phyloP scores from a whole-genome alignment of 2,329 filamentous ascomycete species.

The Cordyceps farinosa region DNA sequence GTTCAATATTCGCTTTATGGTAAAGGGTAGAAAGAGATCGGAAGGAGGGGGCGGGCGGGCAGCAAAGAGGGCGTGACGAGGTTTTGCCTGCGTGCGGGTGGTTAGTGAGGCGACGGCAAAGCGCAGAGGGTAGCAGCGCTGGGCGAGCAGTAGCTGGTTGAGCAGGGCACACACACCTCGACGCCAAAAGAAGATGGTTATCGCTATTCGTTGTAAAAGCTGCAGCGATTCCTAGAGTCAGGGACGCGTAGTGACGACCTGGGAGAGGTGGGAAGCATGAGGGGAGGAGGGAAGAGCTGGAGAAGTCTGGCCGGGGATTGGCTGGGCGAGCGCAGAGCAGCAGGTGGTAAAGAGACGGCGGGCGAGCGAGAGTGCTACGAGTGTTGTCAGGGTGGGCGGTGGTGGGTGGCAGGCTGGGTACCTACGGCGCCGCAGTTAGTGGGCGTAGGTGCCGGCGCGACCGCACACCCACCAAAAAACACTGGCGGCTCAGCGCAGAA shows the following conservation, averaged over 20 bases:
- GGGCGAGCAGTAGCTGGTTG: constrained; percentile 10
- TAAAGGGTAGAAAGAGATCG: constrained; percentile 21
- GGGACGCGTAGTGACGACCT: constrained; percentile 11
- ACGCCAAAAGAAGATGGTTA: background rate
- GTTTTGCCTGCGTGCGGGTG: constrained; percentile 20
- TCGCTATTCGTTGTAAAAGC: background rate
- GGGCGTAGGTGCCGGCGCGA: background rate
- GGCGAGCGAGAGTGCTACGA: background rate
- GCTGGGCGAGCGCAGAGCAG: constrained; percentile 11
- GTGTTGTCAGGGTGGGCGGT: background rate
- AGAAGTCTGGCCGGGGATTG: constrained; percentile 16
- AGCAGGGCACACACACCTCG: constrained; percentile 8
- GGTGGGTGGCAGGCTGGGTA: background rate
- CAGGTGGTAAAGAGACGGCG: background rate
- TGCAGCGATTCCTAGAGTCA: background rate
- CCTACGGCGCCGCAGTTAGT: background rate
- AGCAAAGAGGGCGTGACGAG: constrained; percentile 43
- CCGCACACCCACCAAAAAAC: background rate
- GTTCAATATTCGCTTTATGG: constrained; percentile 7
- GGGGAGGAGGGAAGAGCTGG: constrained; percentile 16
- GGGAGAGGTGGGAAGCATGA: constrained; percentile 13
- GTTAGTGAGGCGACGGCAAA: constrained; percentile 19
- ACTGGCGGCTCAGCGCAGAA: background rate
- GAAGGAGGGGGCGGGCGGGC: constrained; percentile 41
- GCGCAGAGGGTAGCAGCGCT: constrained; percentile 10